These are phyloP conservation scores for Prillingera fragicola DNA, from an alignment of 1,284 basidiomycete species.

Conservation along the genomic window DNA sequence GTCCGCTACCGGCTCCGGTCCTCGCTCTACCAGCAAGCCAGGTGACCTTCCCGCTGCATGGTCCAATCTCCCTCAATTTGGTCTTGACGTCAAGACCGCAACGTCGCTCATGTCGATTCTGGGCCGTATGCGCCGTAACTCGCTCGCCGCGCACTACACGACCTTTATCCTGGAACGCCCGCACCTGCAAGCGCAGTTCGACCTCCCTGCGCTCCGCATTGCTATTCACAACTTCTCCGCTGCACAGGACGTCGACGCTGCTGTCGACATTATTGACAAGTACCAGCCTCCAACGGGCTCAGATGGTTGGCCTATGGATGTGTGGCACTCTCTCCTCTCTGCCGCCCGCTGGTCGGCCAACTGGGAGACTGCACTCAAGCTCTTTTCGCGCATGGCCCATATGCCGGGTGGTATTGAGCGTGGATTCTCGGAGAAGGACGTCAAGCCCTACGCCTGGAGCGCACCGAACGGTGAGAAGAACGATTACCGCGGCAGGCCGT, in stretches of 20 bases:
- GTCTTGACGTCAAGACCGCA: conserved; percentile 16
- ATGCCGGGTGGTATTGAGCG: conserved; percentile 19
- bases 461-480: conserved; percentile 17
- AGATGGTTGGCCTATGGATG: conserved; percentile 25
- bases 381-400: conserved; percentile 29
- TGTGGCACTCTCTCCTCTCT: conserved; percentile 23
- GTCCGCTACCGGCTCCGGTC: background rate
- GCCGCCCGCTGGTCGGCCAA: conserved; percentile 34
- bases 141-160: conserved; percentile 19
- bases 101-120: conserved; percentile 22
- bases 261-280: conserved; percentile 20
- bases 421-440: background rate
- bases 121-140: conserved; percentile 4
- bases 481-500: conserved; percentile 16
- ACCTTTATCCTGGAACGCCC: conserved; percentile 16
- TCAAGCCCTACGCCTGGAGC: conserved; percentile 7
- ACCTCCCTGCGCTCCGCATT: conserved; percentile 13
- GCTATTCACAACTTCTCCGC: conserved; percentile 10
- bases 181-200: conserved; percentile 8
- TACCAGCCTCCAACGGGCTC: conserved; percentile 22
- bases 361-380: conserved; percentile 25
- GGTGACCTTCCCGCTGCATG: background rate
- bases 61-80: conserved; percentile 10
- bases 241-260: conserved; percentile 17
- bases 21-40: background rate